Evolutionary conservation across 768 basidiomycete species (phyloP), one percentile per base, ranked within the genome.

Genomic region (Pleurotus salmoneostramineus): DNA sequence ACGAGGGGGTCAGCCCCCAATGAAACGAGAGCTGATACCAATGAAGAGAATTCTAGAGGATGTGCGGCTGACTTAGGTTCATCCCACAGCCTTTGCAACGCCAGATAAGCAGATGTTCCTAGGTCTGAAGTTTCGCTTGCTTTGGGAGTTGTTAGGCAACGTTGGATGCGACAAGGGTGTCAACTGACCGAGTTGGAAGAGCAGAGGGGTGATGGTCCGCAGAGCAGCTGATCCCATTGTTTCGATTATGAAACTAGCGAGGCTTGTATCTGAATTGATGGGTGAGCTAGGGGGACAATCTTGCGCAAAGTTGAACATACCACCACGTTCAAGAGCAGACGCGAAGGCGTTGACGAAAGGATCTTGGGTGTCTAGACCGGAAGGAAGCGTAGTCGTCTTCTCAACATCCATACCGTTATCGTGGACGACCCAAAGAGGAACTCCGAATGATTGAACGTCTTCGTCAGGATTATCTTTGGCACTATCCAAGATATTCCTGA

Each of bases 1-100:
- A 75, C 58, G 6, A 62, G 60, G 1, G 67, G 61, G 43, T 72
- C 70, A 2, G 80, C 81, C 40, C 83, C 85, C 8, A 87, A 70
- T 51, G 68, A 72, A 3, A 71, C 62, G 2, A 87, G 68, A 11
- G 71, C 69, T 6, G 62, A 65, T 12, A 77, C 49, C 35, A 84
- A 60, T 40, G 68, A 68, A 17, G 63, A 56, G 54, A 74, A 72
- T 50, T 67, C 69, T 56, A 75, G 72, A n/a, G 66, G 66, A 15
- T 66, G 68, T 5, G 57, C 60, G 37, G 50, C 15, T 40, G 36
- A 59, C 42, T 58, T 50, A 46, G 63, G 58, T 40, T 48, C 58
- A 32, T 50, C 50, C 72, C 77, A 74, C 15, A 75, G 36, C 50
- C 72, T 68, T 45, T 63, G 67, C 55, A 81, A 68, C 17, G 71